These are phyloP conservation scores for Phialophora tarda DNA, from an alignment of 2,329 filamentous ascomycete species.

Conservation along the genomic window DNA sequence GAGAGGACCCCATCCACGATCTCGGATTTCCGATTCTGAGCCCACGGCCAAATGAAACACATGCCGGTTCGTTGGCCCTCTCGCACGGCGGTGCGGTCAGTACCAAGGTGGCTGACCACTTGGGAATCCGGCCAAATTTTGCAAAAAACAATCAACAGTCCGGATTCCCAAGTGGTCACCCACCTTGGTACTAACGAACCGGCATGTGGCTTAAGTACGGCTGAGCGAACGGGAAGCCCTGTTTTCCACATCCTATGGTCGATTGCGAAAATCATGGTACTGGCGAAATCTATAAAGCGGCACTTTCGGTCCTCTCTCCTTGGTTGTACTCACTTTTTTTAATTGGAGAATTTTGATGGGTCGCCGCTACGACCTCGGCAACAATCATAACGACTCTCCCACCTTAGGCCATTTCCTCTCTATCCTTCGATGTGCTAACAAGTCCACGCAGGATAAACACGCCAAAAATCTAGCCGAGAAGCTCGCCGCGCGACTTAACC, in stretches of 20 bases:
- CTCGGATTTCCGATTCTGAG: too few species aligned
- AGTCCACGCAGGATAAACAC: slow-evolving; percentile 78
- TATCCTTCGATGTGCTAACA: slow-evolving; percentile 3
- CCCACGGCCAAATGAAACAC: too few species aligned
- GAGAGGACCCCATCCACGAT: too few species aligned
- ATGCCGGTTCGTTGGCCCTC: slow-evolving; percentile 11
- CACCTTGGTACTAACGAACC: background rate
- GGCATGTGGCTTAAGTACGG: too few species aligned
- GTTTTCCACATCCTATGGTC: too few species aligned
- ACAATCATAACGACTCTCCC: background rate
- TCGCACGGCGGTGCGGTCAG: too few species aligned
- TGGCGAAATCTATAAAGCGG: too few species aligned
- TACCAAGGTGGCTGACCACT: slow-evolving; percentile 14
- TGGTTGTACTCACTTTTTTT: too few species aligned
- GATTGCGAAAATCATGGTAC: too few species aligned
- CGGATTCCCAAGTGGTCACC: background rate
- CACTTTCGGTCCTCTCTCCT: too few species aligned
- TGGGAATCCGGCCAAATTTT: slow-evolving; percentile 10
- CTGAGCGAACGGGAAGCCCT: too few species aligned
- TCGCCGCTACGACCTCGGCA: background rate
- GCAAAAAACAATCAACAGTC: background rate
- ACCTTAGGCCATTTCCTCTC: background rate
- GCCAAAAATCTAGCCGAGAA: slow-evolving; percentile 93
- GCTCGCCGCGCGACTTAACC: slow-evolving; percentile 79
- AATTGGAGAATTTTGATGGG: background rate